Conservation (phyloP, 1,284 basidiomycete genomes). For the Cutaneotrichosporon mucoides region DNA sequence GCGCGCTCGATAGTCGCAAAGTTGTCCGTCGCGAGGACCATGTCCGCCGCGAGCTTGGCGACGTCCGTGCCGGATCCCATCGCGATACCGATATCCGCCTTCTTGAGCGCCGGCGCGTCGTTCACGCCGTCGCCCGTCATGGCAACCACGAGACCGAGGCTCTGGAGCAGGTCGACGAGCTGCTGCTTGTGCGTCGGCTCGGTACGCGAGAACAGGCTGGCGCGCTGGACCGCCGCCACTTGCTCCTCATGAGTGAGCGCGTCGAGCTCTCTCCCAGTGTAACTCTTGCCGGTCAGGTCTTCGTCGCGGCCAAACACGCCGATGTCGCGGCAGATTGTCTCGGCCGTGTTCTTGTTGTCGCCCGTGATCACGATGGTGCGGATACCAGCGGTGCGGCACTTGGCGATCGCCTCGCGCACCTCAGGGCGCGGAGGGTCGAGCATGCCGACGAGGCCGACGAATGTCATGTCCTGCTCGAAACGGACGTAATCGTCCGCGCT, state of each 20-base stretch:
- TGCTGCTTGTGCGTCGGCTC: slow-evolving; percentile 94
- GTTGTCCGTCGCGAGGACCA: slow-evolving; percentile 69
- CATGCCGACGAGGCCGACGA: slow-evolving; percentile 96
- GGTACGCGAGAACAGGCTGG: slow-evolving; percentile 85
- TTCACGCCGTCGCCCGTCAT: slow-evolving; percentile 98
- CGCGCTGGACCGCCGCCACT: slow-evolving; percentile 74
- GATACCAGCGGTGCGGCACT: slow-evolving; percentile 90
- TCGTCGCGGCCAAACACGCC: slow-evolving; percentile 83
- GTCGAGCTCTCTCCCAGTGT: slow-evolving; percentile 90
- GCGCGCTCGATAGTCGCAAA: slow-evolving; percentile 87
- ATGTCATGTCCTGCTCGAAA: slow-evolving; percentile 86
- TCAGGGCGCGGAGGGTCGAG: slow-evolving; percentile 96
- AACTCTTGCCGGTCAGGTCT: slow-evolving; percentile 84
- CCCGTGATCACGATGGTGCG: slow-evolving; percentile 97
- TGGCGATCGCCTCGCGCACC: slow-evolving; percentile 78
- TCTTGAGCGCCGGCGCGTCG: slow-evolving; percentile 93
- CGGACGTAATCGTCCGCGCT: slow-evolving; percentile 74
- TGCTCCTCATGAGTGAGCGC: slow-evolving; percentile 74
- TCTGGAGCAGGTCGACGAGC: slow-evolving; percentile 92
- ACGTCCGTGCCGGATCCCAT: slow-evolving; percentile 99
- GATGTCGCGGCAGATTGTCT: slow-evolving; percentile 93
- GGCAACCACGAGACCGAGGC: slow-evolving; percentile 88
- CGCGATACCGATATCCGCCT: slow-evolving; percentile 96
- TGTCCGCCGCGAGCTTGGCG: slow-evolving; percentile 95
- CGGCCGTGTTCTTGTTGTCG: slow-evolving; percentile 96